A percentile compares a stretch with the other conserved stretches of the same genome.
Evolutionary conservation across 352 stramenopile species (phyloP).

Genomic region (Phytophthora constricta): DNA sequence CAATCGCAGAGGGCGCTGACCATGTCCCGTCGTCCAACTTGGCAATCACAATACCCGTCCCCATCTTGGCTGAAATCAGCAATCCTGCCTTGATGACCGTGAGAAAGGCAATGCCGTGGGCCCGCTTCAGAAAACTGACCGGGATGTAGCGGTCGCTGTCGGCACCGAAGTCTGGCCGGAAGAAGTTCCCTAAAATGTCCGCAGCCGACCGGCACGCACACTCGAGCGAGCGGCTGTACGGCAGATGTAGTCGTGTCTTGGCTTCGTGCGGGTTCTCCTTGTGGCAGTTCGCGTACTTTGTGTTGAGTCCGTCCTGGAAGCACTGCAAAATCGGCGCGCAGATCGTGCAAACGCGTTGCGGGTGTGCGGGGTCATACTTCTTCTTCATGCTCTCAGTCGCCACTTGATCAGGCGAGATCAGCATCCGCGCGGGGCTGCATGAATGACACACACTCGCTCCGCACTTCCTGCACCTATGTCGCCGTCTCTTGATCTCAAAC

Average conservation of each 20-base stretch:
- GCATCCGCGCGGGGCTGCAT: conserved; percentile 76
- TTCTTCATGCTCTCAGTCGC: conserved; percentile 47
- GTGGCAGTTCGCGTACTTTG: conserved; percentile 82
- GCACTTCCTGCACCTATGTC: conserved; percentile 81
- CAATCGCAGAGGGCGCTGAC: conserved; percentile 94
- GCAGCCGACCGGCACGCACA: conserved; percentile 77
- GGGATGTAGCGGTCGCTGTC: conserved; percentile 84
- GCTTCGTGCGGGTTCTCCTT: conserved; percentile 82
- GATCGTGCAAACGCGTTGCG: conserved; percentile 84
- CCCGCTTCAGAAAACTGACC: conserved; percentile 80
- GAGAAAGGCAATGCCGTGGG: conserved; percentile 85
- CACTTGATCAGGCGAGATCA: conserved; percentile 78
- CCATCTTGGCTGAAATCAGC: conserved; percentile 84
- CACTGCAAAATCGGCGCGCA: conserved; percentile 78
- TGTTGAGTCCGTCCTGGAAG: conserved; percentile 73
- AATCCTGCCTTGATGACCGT: conserved; percentile 87
- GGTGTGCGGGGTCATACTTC: conserved; percentile 72
- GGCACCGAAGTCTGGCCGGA: conserved; percentile 65
- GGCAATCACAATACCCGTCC: conserved; percentile 91
- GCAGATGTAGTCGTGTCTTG: conserved; percentile 76
- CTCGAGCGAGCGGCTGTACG: conserved; percentile 77
- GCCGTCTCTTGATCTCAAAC: conserved; percentile 80
- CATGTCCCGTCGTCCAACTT: conserved; percentile 87
- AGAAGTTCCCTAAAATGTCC: conserved; percentile 87
- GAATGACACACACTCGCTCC: conserved; percentile 68